These are phyloP conservation scores for Datura wrightii DNA, from an alignment of 257 asterid species.

Conservation along the genomic window DNA sequence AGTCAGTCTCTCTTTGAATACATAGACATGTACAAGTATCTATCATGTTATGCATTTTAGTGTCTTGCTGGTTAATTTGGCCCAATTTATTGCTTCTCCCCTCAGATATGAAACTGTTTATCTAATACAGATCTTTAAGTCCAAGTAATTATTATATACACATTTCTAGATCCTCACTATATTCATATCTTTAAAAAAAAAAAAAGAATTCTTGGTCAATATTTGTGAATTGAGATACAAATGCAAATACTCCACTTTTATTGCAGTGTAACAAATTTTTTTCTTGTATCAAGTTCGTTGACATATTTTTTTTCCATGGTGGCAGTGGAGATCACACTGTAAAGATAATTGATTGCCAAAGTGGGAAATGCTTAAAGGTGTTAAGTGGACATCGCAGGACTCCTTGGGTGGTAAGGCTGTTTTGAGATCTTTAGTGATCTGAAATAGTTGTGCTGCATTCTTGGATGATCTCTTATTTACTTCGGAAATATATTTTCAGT, in stretches of 20 bases:
- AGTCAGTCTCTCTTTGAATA: constrained; percentile 51
- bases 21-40: not conserved
- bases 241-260: not conserved
- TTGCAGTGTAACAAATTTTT: not conserved
- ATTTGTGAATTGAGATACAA: constrained; percentile 6
- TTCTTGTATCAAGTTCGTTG: not conserved
- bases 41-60: constrained; percentile 13
- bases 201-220: not conserved
- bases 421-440: constrained; percentile 35
- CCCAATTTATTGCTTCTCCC: too few relatives aligned
- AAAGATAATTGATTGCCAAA: constrained; percentile 87
- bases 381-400: constrained; percentile 98
- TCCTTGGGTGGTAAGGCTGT: constrained; percentile 95
- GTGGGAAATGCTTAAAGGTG: constrained; percentile 92
- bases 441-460: constrained; percentile 17
- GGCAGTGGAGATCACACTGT: constrained; percentile 98
- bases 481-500: not conserved
- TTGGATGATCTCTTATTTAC: not conserved
- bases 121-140: not conserved
- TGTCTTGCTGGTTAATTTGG: not conserved
- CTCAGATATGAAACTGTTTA: not conserved
- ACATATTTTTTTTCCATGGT: constrained; percentile 34
- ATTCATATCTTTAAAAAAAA: not conserved
- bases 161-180: not conserved
- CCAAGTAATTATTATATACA: not conserved